Percentiles rank a stretch among this genome's conserved stretches.
Conservation (phyloP, 163 green algal genomes). For the Prototheca wickerhamii region DNA sequence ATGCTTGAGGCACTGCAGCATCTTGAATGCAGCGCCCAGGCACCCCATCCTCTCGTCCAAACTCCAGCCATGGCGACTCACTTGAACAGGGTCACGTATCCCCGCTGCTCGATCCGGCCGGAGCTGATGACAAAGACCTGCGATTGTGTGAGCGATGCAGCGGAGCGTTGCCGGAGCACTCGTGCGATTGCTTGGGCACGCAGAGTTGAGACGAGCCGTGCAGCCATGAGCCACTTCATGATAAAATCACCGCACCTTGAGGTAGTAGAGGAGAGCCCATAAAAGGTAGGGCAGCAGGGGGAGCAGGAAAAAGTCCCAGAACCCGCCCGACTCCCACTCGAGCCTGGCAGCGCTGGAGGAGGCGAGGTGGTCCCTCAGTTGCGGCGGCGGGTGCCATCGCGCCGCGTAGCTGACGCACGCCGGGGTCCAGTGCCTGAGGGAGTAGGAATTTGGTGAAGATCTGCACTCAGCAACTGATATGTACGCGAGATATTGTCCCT, state of each 20-base stretch:
- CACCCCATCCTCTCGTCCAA: neutral
- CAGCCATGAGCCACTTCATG: no score
- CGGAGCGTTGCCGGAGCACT: no score
- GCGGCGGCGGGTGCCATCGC: slow-evolving; percentile 28
- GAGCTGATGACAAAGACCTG: slow-evolving; percentile 47
- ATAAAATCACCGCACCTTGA: slow-evolving; percentile 33
- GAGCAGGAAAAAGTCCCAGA: slow-evolving; percentile 45
- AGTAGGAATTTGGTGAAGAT: slow-evolving; percentile 11
- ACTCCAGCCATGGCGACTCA: neutral
- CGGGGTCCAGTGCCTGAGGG: slow-evolving; percentile 38
- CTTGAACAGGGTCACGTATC: slow-evolving; percentile 46
- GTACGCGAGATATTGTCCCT: no score
- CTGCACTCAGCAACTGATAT: neutral
- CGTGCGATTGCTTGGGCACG: no score
- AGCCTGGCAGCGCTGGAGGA: neutral
- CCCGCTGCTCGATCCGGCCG: slow-evolving; percentile 35
- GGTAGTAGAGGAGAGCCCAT: slow-evolving; percentile 65
- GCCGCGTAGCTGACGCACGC: slow-evolving; percentile 40
- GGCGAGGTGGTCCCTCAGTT: neutral
- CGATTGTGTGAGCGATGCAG: no score
- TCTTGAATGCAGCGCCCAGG: neutral
- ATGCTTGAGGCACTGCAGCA: neutral
- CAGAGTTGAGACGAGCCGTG: no score
- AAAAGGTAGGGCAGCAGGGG: slow-evolving; percentile 57
- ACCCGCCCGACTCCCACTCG: slow-evolving; percentile 24